Conservation (phyloP, 2,329 filamentous ascomycete species). For the Leptodontidium sp. region DNA sequence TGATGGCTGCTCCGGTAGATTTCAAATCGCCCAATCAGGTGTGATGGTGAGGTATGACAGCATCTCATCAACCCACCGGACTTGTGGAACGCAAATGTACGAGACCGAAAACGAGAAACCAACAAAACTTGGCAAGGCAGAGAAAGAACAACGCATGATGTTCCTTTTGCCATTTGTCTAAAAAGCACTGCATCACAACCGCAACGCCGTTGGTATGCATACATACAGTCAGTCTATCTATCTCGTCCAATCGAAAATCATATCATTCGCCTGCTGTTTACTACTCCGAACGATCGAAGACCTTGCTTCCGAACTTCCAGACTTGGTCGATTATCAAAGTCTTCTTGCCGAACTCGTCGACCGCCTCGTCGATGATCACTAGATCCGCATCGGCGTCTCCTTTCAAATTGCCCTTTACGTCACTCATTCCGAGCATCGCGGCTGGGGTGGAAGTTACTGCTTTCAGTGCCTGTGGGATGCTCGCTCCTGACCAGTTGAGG, state of each 20-base stretch:
- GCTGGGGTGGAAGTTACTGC: slow-evolving; percentile 82
- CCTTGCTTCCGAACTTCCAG: slow-evolving; percentile 42
- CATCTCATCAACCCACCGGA: not conserved
- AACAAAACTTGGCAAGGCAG: not conserved
- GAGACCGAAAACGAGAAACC: slow-evolving; percentile 4
- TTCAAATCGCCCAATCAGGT: not conserved
- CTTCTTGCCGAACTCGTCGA: slow-evolving; percentile 52
- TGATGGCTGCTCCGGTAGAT: not conserved
- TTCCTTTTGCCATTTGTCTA: slow-evolving; percentile 2
- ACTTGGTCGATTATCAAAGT: slow-evolving; percentile 53
- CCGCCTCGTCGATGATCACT: slow-evolving; percentile 69
- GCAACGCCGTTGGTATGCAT: slow-evolving; percentile 9
- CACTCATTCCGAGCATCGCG: slow-evolving; percentile 74
- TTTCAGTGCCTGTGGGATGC: slow-evolving; percentile 72
- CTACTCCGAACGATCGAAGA: slow-evolving; percentile 23
- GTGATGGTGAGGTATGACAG: not conserved
- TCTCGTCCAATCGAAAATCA: not conserved
- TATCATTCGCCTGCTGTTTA: not conserved
- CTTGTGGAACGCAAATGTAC: not conserved
- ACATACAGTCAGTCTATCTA: too few relatives aligned
- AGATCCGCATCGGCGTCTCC: slow-evolving; percentile 74
- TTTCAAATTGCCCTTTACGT: slow-evolving; percentile 70
- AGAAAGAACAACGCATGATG: not conserved
- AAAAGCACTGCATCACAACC: not conserved
- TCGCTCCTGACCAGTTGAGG: slow-evolving; percentile 74